Evolutionary conservation across 2,329 filamentous ascomycete genomes (phyloP).

Genomic region (Beauveria sp.): DNA sequence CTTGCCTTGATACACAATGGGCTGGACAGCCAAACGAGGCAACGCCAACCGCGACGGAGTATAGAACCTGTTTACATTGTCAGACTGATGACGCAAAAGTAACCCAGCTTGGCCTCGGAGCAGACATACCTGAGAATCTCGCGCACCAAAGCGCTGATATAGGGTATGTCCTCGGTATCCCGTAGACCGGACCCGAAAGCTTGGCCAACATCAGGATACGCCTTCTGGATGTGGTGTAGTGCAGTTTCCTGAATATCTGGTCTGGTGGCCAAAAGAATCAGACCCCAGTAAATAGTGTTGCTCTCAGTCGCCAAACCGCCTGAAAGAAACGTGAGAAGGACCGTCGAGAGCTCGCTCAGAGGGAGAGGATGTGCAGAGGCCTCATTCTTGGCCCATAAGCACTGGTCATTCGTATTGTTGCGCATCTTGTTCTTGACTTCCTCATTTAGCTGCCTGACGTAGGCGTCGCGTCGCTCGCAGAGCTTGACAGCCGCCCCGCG

Average conservation of each 20-base stretch:
- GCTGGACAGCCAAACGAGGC: neutral
- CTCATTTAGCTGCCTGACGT: neutral
- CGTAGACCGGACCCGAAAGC: neutral
- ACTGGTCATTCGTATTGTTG: neutral
- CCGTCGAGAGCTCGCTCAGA: neutral
- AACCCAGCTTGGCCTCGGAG: neutral
- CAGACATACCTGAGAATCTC: neutral
- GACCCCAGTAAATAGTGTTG: constrained; percentile 1
- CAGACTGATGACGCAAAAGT: neutral
- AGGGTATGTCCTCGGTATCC: neutral
- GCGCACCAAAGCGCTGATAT: constrained; percentile 3
- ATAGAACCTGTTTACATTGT: neutral
- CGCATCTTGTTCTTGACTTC: constrained; percentile 1
- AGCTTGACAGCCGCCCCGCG: neutral
- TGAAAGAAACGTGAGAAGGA: neutral
- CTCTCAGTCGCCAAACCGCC: constrained; percentile 2
- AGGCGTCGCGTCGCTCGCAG: constrained; percentile 4
- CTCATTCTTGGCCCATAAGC: constrained; percentile 1
- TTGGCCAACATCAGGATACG: neutral
- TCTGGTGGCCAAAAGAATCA: neutral
- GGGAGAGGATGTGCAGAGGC: neutral
- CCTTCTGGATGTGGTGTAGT: neutral
- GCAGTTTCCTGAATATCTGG: neutral
- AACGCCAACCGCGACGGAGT: neutral
- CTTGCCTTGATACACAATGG: constrained; percentile 1